These are phyloP conservation scores for Dactylella cylindrospora DNA, from an alignment of 2,329 filamentous ascomycete genomes.

Conservation along the genomic window DNA sequence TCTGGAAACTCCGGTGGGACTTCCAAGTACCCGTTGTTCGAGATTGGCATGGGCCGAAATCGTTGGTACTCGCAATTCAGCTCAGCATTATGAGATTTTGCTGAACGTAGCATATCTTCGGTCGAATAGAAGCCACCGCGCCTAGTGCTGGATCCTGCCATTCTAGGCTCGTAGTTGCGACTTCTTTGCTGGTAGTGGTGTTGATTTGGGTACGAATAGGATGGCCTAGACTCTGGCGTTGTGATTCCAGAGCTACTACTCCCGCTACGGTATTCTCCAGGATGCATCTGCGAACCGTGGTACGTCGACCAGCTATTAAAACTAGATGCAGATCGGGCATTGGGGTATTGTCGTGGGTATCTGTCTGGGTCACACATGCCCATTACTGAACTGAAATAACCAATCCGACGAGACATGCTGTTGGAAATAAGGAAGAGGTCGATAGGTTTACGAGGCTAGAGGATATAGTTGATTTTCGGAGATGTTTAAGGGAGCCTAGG, in stretches of 20 bases:
- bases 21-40: conserved; percentile 19
- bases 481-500: background rate
- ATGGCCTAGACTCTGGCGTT: conserved; percentile 21
- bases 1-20: conserved; percentile 28
- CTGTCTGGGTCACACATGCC: conserved; percentile 42
- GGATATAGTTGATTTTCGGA: conserved; percentile 12
- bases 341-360: conserved; percentile 20
- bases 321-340: conserved; percentile 31
- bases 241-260: conserved; percentile 35
- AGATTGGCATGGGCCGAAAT: conserved; percentile 26
- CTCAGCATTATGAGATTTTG: conserved; percentile 34
- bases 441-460: conserved; percentile 1
- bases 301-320: conserved; percentile 24
- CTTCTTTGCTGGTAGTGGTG: conserved; percentile 23
- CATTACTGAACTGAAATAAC: conserved; percentile 35
- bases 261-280: conserved; percentile 31
- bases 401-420: conserved; percentile 30
- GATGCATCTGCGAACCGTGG: conserved; percentile 18
- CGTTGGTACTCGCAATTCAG: conserved; percentile 33
- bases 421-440: background rate
- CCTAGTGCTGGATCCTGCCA: conserved; percentile 36
- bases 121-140: conserved; percentile 29
- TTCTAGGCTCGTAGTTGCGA: conserved; percentile 24
- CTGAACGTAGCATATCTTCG: conserved; percentile 13
- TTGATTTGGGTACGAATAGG: conserved; percentile 28